These are phyloP conservation scores for Fusarium sp. DNA, from an alignment of 2,329 filamentous ascomycete genomes.

Conservation along the genomic window DNA sequence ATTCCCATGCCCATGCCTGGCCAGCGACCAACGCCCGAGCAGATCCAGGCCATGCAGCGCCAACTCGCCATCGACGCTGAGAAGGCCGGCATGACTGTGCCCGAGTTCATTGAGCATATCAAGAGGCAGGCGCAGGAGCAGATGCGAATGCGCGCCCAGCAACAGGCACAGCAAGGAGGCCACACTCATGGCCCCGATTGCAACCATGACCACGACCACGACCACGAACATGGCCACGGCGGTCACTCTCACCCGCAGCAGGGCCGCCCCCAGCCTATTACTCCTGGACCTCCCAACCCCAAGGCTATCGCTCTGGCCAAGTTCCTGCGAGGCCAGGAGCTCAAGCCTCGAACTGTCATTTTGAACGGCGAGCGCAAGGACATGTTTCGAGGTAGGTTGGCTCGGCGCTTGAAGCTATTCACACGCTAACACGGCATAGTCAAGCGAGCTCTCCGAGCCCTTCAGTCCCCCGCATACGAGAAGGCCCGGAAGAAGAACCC, in stretches of 20 bases:
- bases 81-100: slow-evolving; percentile 85
- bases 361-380: slow-evolving; percentile 97
- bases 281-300: slow-evolving; percentile 86
- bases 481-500: slow-evolving; percentile 93
- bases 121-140: slow-evolving; percentile 67
- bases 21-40: slow-evolving; percentile 79
- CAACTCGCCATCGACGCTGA: slow-evolving; percentile 86
- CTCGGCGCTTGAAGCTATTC: background rate
- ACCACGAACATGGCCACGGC: slow-evolving; percentile 39
- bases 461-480: slow-evolving; percentile 89
- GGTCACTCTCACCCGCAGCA: slow-evolving; percentile 44
- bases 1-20: slow-evolving; percentile 52
- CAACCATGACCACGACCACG: slow-evolving; percentile 41
- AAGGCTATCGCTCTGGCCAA: slow-evolving; percentile 89
- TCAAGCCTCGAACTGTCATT: slow-evolving; percentile 92
- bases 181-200: slow-evolving; percentile 46
- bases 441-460: slow-evolving; percentile 92
- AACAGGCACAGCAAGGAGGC: slow-evolving; percentile 56
- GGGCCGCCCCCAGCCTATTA: slow-evolving; percentile 74
- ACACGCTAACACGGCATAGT: slow-evolving; percentile 65
- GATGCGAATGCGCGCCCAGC: slow-evolving; percentile 57
- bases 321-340: slow-evolving; percentile 84
- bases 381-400: slow-evolving; percentile 86
- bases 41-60: slow-evolving; percentile 85
- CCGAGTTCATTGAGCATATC: slow-evolving; percentile 81